Percentiles rank a stretch among this genome's conserved stretches.
Conservation (phyloP, 306 rosid species). For the Cucurbita ficifolia region DNA sequence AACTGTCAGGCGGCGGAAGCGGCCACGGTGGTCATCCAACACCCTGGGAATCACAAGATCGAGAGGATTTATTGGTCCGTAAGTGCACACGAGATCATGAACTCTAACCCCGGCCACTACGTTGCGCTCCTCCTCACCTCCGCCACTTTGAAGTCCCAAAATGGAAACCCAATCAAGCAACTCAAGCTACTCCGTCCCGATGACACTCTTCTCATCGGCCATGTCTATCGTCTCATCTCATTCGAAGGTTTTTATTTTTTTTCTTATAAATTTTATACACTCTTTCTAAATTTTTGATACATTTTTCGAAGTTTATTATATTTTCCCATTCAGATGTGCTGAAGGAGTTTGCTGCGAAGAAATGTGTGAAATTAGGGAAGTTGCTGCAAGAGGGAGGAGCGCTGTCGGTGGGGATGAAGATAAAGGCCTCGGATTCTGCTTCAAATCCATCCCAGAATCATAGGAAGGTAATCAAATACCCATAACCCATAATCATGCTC, state of each 20-base stretch:
- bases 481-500: neutral
- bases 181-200: constrained; percentile 87
- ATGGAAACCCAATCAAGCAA: constrained; percentile 47
- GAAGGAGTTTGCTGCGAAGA: constrained; percentile 86
- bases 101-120: constrained; percentile 67
- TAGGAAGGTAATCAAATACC: constrained; percentile 19
- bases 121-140: constrained; percentile 53
- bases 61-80: constrained; percentile 77
- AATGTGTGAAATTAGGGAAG: constrained; percentile 60
- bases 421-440: constrained; percentile 17
- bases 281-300: too few species aligned
- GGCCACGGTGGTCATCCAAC: constrained; percentile 73
- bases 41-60: constrained; percentile 49
- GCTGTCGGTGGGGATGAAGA: constrained; percentile 29
- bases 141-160: constrained; percentile 30
- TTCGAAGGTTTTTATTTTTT: constrained; percentile 43
- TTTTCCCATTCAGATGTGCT: constrained; percentile 40
- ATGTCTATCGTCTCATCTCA: constrained; percentile 64
- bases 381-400: constrained; percentile 45
- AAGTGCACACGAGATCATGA: constrained; percentile 62
- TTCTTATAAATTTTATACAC: too few species aligned
- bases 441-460: constrained; percentile 16
- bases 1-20: constrained; percentile 91
- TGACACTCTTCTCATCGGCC: constrained; percentile 73
- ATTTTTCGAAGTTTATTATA: too few species aligned